These are phyloP conservation scores for Tetrapisispora namnaoensis DNA, from an alignment of 805 yeast species.

Conservation along the genomic window DNA sequence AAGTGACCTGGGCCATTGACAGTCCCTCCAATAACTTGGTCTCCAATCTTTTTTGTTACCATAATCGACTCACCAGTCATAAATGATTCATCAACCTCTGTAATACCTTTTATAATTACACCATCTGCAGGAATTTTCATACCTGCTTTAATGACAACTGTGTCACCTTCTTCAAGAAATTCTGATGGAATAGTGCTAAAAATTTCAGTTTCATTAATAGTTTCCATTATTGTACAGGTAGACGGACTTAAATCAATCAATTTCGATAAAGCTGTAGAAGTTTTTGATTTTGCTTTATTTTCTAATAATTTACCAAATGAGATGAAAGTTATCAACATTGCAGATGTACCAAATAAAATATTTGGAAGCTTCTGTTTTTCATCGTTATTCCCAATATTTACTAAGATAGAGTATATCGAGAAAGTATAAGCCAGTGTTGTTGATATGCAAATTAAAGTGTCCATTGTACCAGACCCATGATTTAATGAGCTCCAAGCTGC, in stretches of 20 bases:
- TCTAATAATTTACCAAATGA: slow-evolving; percentile 88
- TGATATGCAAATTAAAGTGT: slow-evolving; percentile 74
- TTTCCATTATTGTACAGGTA: slow-evolving; percentile 51
- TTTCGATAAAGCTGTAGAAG: slow-evolving; percentile 78
- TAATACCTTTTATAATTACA: slow-evolving; percentile 57
- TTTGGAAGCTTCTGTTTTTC: slow-evolving; percentile 38
- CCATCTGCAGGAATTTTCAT: slow-evolving; percentile 92
- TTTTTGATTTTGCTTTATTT: slow-evolving; percentile 85
- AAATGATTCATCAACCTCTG: slow-evolving; percentile 82
- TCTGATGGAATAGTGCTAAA: slow-evolving; percentile 56
- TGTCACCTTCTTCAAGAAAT: slow-evolving; percentile 65
- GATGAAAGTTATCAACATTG: slow-evolving; percentile 76
- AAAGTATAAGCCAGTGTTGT: slow-evolving; percentile 70
- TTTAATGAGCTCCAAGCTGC: slow-evolving; percentile 56
- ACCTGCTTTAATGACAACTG: slow-evolving; percentile 75
- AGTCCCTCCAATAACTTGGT: slow-evolving; percentile 78
- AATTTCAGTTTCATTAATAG: slow-evolving; percentile 11
- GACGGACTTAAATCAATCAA: slow-evolving; percentile 75
- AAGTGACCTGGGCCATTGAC: slow-evolving; percentile 71
- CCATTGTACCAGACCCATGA: slow-evolving; percentile 82
- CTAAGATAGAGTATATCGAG: slow-evolving; percentile 53
- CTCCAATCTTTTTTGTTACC: slow-evolving; percentile 51
- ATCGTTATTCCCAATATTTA: slow-evolving; percentile 31
- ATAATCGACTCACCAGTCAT: slow-evolving; percentile 89
- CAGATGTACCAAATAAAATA: slow-evolving; percentile 74